Percentiles rank a stretch among this genome's conserved stretches.
phyloP scores from a whole-genome alignment of 805 yeast genomes.

The Sungouiozyma ichnusensis region DNA sequence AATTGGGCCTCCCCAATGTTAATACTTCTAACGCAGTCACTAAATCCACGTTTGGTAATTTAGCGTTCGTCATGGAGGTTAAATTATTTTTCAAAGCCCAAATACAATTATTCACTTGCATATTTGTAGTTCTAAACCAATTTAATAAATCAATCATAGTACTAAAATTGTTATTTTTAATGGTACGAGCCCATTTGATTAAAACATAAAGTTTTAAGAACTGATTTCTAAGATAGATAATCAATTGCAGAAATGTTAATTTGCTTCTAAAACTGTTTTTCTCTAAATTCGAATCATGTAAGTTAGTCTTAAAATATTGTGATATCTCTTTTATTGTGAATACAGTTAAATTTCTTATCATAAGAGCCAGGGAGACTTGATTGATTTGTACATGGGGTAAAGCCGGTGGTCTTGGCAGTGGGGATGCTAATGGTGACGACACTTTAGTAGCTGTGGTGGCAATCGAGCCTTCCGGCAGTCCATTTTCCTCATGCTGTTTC shows the following conservation, averaged over 20 bases:
- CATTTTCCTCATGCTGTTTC: not conserved
- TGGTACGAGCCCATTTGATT: conserved; percentile 70
- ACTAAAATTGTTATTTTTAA: conserved; percentile 56
- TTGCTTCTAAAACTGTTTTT: conserved; percentile 41
- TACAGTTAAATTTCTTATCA: conserved; percentile 26
- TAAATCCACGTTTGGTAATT: conserved; percentile 84
- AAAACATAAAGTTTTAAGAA: conserved; percentile 77
- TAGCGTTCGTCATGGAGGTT: conserved; percentile 66
- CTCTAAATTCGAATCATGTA: conserved; percentile 11
- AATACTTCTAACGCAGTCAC: conserved; percentile 81
- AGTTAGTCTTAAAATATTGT: conserved; percentile 26
- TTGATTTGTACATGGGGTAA: conserved; percentile 29
- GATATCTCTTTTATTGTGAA: conserved; percentile 26
- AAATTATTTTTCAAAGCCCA: conserved; percentile 56
- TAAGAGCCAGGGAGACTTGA: conserved; percentile 24
- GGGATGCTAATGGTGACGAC: not conserved
- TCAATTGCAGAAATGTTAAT: conserved; percentile 51
- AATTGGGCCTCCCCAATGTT: conserved; percentile 62
- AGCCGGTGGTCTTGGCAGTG: conserved; percentile 11
- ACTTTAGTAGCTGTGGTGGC: not conserved
- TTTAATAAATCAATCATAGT: conserved; percentile 75
- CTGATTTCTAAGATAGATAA: conserved; percentile 70
- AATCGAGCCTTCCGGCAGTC: not conserved
- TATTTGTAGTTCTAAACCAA: conserved; percentile 77
- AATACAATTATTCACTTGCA: conserved; percentile 50